phyloP scores from a whole-genome alignment of 441 rosid genomes.

The Omphalea diandra region DNA sequence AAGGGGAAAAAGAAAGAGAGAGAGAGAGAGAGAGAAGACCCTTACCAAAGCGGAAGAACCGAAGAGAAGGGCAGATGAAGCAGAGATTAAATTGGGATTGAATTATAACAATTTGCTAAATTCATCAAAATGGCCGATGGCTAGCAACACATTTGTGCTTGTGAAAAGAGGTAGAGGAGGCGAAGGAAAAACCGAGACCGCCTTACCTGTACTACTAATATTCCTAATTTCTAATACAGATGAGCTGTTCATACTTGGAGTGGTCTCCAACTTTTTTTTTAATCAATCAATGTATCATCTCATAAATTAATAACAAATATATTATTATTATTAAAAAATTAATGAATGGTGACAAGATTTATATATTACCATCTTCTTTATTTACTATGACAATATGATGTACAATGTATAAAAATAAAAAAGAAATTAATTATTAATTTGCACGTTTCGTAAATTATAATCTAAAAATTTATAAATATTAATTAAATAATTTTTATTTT shows the following conservation, averaged over 20 bases:
- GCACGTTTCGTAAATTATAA: too few relatives aligned
- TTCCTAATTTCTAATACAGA: neutral
- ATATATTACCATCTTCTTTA: too few relatives aligned
- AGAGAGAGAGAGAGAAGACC: constrained; percentile 14
- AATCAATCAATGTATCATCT: too few relatives aligned
- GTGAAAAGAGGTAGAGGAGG: neutral
- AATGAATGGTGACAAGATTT: too few relatives aligned
- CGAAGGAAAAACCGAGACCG: neutral
- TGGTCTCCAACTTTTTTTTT: neutral
- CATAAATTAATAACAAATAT: too few relatives aligned
- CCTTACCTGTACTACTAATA: too few relatives aligned
- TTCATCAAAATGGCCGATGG: neutral
- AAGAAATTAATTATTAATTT: too few relatives aligned
- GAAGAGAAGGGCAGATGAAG: constrained; percentile 16
- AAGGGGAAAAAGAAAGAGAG: neutral
- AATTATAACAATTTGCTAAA: neutral
- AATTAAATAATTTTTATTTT: too few relatives aligned
- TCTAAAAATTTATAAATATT: too few relatives aligned
- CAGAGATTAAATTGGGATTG: constrained; percentile 16
- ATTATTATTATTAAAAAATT: too few relatives aligned
- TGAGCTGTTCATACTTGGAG: neutral
- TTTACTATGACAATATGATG: too few relatives aligned
- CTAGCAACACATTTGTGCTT: neutral
- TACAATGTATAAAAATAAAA: too few relatives aligned
- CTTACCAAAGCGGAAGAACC: constrained; percentile 33